Evolutionary conservation across 805 yeast species (phyloP), one percentile per base, ranked within the genome.

Genomic region (Kodamaea fukazawae): DNA sequence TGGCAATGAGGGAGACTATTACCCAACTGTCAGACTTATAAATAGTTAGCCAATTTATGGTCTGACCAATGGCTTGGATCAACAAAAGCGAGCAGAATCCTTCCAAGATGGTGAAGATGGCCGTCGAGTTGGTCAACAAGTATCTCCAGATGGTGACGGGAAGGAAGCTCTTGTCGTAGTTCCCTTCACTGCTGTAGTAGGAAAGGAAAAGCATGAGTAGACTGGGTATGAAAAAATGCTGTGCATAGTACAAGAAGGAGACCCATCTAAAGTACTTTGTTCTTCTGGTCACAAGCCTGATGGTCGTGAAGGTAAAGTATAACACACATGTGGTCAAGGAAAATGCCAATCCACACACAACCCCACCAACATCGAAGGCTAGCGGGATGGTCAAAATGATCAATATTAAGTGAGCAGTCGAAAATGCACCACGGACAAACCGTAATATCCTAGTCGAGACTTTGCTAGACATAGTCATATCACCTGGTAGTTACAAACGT

Each of bases 341-440:
- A 59, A 81, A 93, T 13, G 95, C 79, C 44, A 93, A 67, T 1
- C 99, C 99, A 62, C 98, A 91, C 41, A 79, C 73, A 13, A 82
- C 74, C 1, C 98, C 97, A 7, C 98, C 98, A 28, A 88, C 83
- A 55, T 91, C 96, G 62, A 93, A 93, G 16, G 97, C 85, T 45
- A 93, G 73, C 4, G 98, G 98, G 5, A 93, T 84, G 2, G 96
- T 84, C 22, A 90, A 69, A 20, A 89, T 75, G 9, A 87, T 79
- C 36, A 86, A 75, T 4, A 76, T 58, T 39, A 88, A 67, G 54
- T 89, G 88, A 22, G 84, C 60, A 1, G 78, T 62, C 0, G 86
- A 78, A 43, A 79, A 65, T 11, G 74, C 28, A 16, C 67, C 61
- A 37, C 75, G 53, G 15, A 67, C 32, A n/a, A 44, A 26, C 38